Evolutionary conservation across 192 early-diverging fungal species (phyloP).

Genomic region (Coemansia sp.): DNA sequence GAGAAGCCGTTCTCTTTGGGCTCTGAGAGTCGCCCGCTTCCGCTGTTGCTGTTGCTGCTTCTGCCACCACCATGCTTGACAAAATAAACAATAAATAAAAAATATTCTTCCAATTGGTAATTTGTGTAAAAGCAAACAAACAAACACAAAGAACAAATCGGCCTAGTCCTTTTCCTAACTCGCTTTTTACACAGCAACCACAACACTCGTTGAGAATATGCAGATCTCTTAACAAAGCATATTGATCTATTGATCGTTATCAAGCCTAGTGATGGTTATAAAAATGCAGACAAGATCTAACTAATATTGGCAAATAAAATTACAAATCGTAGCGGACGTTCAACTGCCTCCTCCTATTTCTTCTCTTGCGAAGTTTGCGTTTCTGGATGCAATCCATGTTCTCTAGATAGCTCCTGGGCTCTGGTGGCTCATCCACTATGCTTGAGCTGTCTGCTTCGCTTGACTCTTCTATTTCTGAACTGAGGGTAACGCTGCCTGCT

Average conservation of each 20-base stretch:
- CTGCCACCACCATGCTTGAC: not conserved
- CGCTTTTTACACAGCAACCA: too few relatives aligned
- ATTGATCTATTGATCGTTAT: too few relatives aligned
- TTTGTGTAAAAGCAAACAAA: too few relatives aligned
- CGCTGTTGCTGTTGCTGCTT: not conserved
- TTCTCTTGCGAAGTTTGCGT: not conserved
- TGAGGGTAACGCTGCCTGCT: not conserved
- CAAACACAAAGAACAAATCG: too few relatives aligned
- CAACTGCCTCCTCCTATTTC: not conserved
- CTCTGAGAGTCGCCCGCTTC: not conserved
- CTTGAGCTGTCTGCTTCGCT: not conserved
- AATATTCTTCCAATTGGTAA: too few relatives aligned
- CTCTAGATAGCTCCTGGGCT: not conserved
- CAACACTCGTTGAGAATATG: too few relatives aligned
- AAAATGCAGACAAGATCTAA: too few relatives aligned
- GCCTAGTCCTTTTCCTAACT: too few relatives aligned
- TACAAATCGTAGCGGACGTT: not conserved
- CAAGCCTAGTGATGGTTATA: too few relatives aligned
- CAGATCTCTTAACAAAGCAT: too few relatives aligned
- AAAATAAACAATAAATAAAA: too few relatives aligned
- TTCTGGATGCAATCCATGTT: not conserved
- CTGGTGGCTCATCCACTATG: not conserved
- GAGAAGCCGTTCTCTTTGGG: not conserved
- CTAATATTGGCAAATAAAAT: not conserved
- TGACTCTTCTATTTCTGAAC: not conserved